Base-by-base conservation (phyloP, 2,329 filamentous ascomycete genomes). In the Diaporthe destruens region DNA sequence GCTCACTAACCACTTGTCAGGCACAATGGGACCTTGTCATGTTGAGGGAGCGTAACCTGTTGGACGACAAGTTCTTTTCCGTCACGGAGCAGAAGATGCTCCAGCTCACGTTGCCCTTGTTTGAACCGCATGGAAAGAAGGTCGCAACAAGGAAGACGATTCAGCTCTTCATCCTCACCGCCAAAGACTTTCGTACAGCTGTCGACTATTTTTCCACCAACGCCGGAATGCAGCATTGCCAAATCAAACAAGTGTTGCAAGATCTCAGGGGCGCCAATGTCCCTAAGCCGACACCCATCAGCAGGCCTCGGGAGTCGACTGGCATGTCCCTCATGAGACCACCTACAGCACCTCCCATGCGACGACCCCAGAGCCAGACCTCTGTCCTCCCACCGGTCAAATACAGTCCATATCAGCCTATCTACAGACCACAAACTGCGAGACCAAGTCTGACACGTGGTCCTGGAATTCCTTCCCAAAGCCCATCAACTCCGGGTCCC, bases 21-120 rank as follows among this genome's bases (percentile, higher is more conserved):
- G 70, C 65, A 39, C 20, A 55, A 29, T 74, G 72, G 72, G 70
- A 74, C n/a, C 70, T 72, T 14, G 42, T 9, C 36, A 29, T 53
- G 14, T 56, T 69, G 11, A 29, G 32, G 5, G 23, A 65, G 5
- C 56, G 39, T 3, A 11, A 69, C 3, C 54, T 57, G 11, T 36
- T 36, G 32, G 57, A 20, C 25, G 42, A 49, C 7, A 42, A 47
- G 5, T 74, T 74, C 6, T 39, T 23, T 23, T 39, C 65, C 25
- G 23, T 20, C 16, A 29, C 16, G 16, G 54, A 69, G 3, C 47
- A 29, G 18, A 69, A 65, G 56, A 36, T 65, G 34, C 49, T 74
- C 11, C 39, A 69, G 18, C 25, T 74, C 42, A 55, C 18, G 12
- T 23, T 74, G n/a, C 72, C 72, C n/a, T n/a, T 49, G 12, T n/a